Evolutionary conservation across 148 eudicot genomes (phyloP).

Genomic region (Cornus kousa): DNA sequence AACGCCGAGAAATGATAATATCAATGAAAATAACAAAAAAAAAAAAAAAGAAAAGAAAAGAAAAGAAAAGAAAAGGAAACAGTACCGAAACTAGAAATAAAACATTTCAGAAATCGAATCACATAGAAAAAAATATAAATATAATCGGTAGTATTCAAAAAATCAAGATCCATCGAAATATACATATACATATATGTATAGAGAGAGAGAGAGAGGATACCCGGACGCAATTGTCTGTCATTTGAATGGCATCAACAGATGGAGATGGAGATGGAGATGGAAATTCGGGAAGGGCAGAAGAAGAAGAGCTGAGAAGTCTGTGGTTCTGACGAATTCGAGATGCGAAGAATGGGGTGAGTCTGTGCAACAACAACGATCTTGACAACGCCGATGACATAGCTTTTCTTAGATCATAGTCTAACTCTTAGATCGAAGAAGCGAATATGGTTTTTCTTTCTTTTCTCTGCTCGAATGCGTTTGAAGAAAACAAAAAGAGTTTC

Average conservation of each 20-base stretch:
- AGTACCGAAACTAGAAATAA: not conserved
- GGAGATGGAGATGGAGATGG: constrained; percentile 36
- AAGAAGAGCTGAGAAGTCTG: constrained; percentile 42
- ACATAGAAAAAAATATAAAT: not conserved
- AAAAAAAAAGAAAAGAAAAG: not conserved
- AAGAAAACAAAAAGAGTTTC: no score
- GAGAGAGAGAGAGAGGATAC: constrained; percentile 26
- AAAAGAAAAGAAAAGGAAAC: not conserved
- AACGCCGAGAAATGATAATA: not conserved
- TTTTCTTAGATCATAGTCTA: constrained; percentile 5
- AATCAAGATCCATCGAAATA: not conserved
- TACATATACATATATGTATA: not conserved
- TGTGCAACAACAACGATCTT: constrained; percentile 49
- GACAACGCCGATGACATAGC: constrained; percentile 25
- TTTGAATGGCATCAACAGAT: constrained; percentile 47
- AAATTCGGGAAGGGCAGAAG: constrained; percentile 37
- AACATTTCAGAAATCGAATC: not conserved
- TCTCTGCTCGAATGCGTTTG: not conserved
- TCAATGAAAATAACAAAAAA: not conserved
- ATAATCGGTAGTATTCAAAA: not conserved
- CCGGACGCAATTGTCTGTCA: constrained; percentile 69
- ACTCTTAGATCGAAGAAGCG: not conserved
- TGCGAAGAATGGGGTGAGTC: constrained; percentile 38
- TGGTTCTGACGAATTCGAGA: constrained; percentile 58
- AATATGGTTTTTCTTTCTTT: not conserved